phyloP scores from a whole-genome alignment of 169 alveolate genomes.

The Eimeria maxima region DNA sequence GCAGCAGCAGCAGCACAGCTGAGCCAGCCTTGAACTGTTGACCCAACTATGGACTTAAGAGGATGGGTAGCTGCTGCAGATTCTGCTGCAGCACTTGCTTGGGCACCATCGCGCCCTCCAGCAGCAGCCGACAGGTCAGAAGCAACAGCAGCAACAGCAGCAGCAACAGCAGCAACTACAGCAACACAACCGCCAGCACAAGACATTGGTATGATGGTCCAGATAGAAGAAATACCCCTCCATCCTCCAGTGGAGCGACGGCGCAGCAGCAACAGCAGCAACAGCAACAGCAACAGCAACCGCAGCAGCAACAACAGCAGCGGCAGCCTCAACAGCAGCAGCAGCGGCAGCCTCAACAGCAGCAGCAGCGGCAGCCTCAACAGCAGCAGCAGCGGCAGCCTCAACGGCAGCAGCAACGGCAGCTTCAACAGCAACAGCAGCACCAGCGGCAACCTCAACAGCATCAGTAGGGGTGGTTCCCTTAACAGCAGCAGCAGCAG shows the following conservation, averaged over 20 bases:
- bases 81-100: not conserved
- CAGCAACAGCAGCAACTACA: not conserved
- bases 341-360: not conserved
- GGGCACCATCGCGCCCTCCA: not conserved
- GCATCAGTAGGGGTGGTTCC: too few relatives aligned
- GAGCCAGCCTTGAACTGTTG: not conserved
- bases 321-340: slow-evolving; percentile 5
- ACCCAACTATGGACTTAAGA: not conserved
- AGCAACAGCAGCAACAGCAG: not conserved
- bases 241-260: not conserved
- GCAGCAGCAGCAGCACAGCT: slow-evolving; percentile 2
- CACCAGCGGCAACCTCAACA: not conserved
- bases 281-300: not conserved
- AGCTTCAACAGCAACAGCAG: too few relatives aligned
- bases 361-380: not conserved
- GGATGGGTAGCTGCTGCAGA: not conserved
- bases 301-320: slow-evolving; percentile 15
- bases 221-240: not conserved
- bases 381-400: not conserved
- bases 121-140: not conserved
- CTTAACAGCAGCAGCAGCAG: too few relatives aligned
- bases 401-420: too few relatives aligned
- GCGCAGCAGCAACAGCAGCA: not conserved
- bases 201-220: not conserved
- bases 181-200: not conserved